Conservation (phyloP, 2,329 filamentous ascomycete genomes). For the Amphichorda felina region DNA sequence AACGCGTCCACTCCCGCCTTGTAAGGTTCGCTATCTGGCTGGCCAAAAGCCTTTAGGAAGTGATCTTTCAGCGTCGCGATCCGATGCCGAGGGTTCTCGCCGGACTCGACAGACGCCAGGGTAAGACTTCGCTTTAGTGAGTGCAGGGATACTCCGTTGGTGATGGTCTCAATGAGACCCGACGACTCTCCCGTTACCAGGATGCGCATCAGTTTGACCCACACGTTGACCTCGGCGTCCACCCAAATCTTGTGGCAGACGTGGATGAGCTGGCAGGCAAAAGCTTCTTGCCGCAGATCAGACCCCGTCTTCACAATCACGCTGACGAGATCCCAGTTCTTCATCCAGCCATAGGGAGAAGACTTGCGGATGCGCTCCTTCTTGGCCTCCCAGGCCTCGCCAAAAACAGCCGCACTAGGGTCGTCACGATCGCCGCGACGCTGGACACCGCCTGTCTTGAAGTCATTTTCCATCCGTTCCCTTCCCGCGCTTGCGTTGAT, state of each 20-base stretch:
- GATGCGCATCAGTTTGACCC: conserved; percentile 82
- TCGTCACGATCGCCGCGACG: conserved; percentile 75
- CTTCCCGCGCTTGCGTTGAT: conserved; percentile 63
- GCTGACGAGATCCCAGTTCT: conserved; percentile 79
- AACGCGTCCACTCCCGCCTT: conserved; percentile 66
- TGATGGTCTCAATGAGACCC: conserved; percentile 78
- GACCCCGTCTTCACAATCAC: conserved; percentile 83
- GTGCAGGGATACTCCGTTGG: conserved; percentile 78
- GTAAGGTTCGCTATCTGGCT: conserved; percentile 56
- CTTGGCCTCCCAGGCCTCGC: conserved; percentile 76
- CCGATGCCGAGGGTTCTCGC: conserved; percentile 59
- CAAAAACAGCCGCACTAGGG: conserved; percentile 75
- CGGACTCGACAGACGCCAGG: conserved; percentile 59
- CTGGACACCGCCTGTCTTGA: conserved; percentile 75
- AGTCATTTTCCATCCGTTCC: conserved; percentile 80
- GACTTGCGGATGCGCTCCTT: conserved; percentile 74
- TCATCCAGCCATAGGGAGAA: conserved; percentile 80
- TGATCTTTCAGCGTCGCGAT: conserved; percentile 76
- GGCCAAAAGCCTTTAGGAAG: conserved; percentile 69
- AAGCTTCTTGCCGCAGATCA: conserved; percentile 73
- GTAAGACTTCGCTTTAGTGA: conserved; percentile 75
- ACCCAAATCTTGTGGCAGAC: conserved; percentile 76
- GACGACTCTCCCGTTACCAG: conserved; percentile 77
- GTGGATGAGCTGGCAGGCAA: conserved; percentile 73
- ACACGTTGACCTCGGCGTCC: conserved; percentile 64